Evolutionary conservation across 306 rosid genomes (phyloP), one percentile per base, ranked within the genome.

Genomic region (Gynostemma pentaphyllum): DNA sequence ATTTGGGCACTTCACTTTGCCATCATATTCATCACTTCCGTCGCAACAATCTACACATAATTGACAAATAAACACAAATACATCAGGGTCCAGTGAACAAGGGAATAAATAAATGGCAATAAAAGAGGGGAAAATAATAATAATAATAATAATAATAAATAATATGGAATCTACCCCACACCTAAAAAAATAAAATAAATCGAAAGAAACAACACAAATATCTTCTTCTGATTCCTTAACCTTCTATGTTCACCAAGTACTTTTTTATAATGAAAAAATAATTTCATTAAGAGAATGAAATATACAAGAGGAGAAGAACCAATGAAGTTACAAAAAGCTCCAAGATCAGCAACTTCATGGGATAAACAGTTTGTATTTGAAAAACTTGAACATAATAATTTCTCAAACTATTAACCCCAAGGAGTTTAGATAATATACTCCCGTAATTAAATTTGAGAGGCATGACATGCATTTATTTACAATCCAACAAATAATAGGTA

Each of bases 21-120:
- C 81, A 36, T 84, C 87, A 71, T 86, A 88, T 76, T 94, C 99
- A 47, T 94, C 99, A 64, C 86, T 79, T 74, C 99, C 99, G 76
- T 94, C 99, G 73, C 99, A 94, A 76, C 99, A 94, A 78, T 94
- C 99, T 92, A 75, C 64, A 73, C 9, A 74, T 72, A 18, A 54
- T 22, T 32, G 27, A 63, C 36, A 67, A 45, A 70, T 59, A 42
- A 68, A 73, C 70, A 7, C 32, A 14, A 65, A 69, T 30, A 34
- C 45, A 76, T 64, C 34, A 22, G 27, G 14, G 44, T 9, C n/a
- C n/a, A 57, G 56, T 36, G 37, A 73, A 59, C n/a, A 32, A 70
- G 45, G 66, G 45, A 28, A 62, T 18, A 66, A 46, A 48, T 13
- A 48, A 32, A 65, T 64, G 27, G 27, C 9, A 24, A 42, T 18